Evolutionary conservation across 2,329 filamentous ascomycete species (phyloP), one percentile per base, ranked within the genome.

Genomic region (Alternaria dauci): DNA sequence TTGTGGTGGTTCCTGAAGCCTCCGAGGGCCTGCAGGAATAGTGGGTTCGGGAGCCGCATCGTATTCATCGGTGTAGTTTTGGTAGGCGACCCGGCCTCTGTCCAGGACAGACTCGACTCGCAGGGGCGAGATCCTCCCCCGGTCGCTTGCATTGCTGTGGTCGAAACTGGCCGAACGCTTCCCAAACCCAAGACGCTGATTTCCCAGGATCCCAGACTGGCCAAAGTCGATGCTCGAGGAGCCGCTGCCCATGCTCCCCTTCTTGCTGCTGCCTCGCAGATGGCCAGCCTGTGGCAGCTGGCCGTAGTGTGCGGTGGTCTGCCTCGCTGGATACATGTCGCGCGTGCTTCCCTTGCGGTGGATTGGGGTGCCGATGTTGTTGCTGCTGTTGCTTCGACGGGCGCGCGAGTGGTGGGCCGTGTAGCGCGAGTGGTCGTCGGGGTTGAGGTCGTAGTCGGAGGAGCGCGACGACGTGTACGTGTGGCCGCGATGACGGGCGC

Each of bases 21-120:
- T 81, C 63, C 93, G 88, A 58, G 94, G 92, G 5, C 94, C 94
- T 50, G 86, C 90, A 34, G 92, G 93, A 36, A 97, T 85, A 28
- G 89, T 94, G 5, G 94, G 94, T 38, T 90, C 94, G 14, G 94
- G 94, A 26, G 93, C 94, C 52, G 93, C 91, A 75, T 95, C 91
- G 79, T 90, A 88, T 70, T 90, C 87, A 69, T 85, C 82, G 67
- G 84, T 81, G 71, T 85, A 81, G 39, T 77, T 76, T 51, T 78
- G 76, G 38, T 80, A 79, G n/a, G 79, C 75, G 7, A 80, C 75
- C 39, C 81, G 75, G 16, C 80, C 80, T 60, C 81, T 76, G 47
- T 80, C 78, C 61, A 83, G 65, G 50, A 83, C 76, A 5, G 81
- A 82, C 26, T 82, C 74, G 62, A 87, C 62, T 62, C 72, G 76